phyloP scores from a whole-genome alignment of 768 basidiomycete species.

The Leucogyrophana mollusca region DNA sequence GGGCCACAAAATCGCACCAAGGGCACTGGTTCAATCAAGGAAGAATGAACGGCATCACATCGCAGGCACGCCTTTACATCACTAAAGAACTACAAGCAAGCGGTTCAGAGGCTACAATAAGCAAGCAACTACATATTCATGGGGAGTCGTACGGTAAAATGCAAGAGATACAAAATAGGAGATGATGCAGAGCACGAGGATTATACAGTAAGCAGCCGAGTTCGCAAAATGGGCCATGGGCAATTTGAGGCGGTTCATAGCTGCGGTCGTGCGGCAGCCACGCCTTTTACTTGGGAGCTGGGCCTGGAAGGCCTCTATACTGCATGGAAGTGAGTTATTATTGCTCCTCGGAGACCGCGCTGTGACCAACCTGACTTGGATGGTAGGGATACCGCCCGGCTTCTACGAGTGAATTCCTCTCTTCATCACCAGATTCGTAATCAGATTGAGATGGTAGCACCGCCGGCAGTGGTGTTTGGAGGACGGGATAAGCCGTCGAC shows the following conservation, averaged over 20 bases:
- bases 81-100: conserved; percentile 12
- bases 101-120: conserved; percentile 12
- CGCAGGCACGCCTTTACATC: too few species aligned
- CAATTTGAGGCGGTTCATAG: too few species aligned
- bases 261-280: too few species aligned
- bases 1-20: conserved; percentile 13
- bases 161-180: too few species aligned
- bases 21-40: not conserved
- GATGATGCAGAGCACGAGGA: too few species aligned
- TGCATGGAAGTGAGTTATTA: conserved; percentile 9
- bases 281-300: conserved; percentile 17
- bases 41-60: not conserved
- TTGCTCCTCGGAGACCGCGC: conserved; percentile 7
- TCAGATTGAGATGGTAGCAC: conserved; percentile 31
- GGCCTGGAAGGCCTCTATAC: conserved; percentile 37
- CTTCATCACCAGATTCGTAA: conserved; percentile 31
- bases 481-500: conserved; percentile 27
- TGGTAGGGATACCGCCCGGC: conserved; percentile 32
- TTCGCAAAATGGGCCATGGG: too few species aligned
- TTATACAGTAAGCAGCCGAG: too few species aligned
- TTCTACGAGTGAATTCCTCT: conserved; percentile 28
- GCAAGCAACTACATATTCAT: conserved; percentile 1
- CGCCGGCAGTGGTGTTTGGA: conserved; percentile 36
- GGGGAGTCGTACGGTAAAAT: not conserved
- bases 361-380: conserved; percentile 28